These are phyloP conservation scores for Phaeosphaeriaceae sp. DNA, from an alignment of 2,329 filamentous ascomycete species.

Conservation along the genomic window DNA sequence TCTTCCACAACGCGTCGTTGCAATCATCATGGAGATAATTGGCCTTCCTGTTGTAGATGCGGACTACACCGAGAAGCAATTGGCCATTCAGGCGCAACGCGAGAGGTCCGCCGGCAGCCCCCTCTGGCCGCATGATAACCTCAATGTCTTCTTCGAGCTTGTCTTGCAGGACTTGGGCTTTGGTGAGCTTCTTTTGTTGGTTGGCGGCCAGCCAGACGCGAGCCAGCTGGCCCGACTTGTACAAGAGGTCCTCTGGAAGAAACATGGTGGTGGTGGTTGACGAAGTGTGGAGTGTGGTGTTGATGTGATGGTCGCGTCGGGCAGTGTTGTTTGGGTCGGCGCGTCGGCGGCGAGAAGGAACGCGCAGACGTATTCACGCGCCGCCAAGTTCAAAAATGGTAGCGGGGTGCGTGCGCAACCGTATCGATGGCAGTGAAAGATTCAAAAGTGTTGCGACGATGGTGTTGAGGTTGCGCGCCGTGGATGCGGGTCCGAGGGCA, in stretches of 20 bases:
- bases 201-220: conserved; percentile 98
- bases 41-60: conserved; percentile 97
- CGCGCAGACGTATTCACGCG: conserved; percentile 34
- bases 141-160: conserved; percentile 95
- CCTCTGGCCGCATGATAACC: conserved; percentile 82
- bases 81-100: conserved; percentile 93
- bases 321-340: conserved; percentile 41
- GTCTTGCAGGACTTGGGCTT: conserved; percentile 92
- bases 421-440: conserved; percentile 31
- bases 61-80: conserved; percentile 90
- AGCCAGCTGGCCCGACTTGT: conserved; percentile 95
- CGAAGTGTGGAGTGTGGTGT: conserved; percentile 3
- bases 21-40: conserved; percentile 96
- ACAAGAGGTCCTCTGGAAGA: conserved; percentile 93
- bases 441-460: conserved; percentile 22
- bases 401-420: conserved; percentile 25
- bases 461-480: conserved; percentile 28
- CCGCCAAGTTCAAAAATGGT: conserved; percentile 22
- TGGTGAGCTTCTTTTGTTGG: conserved; percentile 96
- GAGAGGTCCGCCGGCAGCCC: conserved; percentile 78
- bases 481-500: conserved; percentile 22
- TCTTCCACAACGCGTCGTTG: conserved; percentile 96
- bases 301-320: conserved; percentile 28
- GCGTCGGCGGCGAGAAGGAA: conserved; percentile 31
- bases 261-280: conserved; percentile 71